Evolutionary conservation across 805 yeast genomes (phyloP), one percentile per base, ranked within the genome.

Genomic region (Yarrowia yakushimensis): DNA sequence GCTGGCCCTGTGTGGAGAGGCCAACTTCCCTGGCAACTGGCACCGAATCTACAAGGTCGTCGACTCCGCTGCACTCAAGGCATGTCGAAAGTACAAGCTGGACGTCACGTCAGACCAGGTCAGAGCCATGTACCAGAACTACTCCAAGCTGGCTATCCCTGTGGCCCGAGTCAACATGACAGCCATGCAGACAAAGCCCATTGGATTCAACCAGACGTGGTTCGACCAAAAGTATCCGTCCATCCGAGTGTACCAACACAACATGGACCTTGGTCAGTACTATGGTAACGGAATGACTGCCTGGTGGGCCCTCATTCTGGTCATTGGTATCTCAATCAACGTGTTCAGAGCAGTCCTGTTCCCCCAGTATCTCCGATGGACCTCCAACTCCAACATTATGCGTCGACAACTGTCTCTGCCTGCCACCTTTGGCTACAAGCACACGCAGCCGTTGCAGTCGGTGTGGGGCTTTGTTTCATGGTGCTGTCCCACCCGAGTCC

Each of bases 401-500:
- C 68, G 76, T 9, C 68, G 69, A 43, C 52, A 57, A 5, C 39
- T 75, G 5, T 66, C 75, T 1, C 54, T 75, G 15, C 78, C 78
- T 1, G 74, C 78, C 4, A 61, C 71, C 3, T 52, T 68, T 17
- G 69, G 71, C 18, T 65, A 65, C 28, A 63, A 64, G 8, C 78
- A 75, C 48, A 67, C 67, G 20, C 66, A 66, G 33, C 74, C 76
- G 0, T 48, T 68, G 46, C 50, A 60, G n/a, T 66, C 77, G 0
- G 4, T 52, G 15, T 23, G 43, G 42, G 59, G 59, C 2, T 36
- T 52, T 12, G 30, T 55, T 0, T 39, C 61, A 34, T 36, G 77
- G 59, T 52, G 59, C 25, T 34, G 43, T 7, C 82, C 83, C 0
- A 77, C 82, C 0, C 69, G 83, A 34, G 73, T 75, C 6, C 82